A percentile compares a stretch with the other conserved stretches of the same genome.
These are phyloP conservation scores for Rutidosis leptorrhynchoides DNA, from an alignment of 129 eudicot genomes.

Conservation along the genomic window DNA sequence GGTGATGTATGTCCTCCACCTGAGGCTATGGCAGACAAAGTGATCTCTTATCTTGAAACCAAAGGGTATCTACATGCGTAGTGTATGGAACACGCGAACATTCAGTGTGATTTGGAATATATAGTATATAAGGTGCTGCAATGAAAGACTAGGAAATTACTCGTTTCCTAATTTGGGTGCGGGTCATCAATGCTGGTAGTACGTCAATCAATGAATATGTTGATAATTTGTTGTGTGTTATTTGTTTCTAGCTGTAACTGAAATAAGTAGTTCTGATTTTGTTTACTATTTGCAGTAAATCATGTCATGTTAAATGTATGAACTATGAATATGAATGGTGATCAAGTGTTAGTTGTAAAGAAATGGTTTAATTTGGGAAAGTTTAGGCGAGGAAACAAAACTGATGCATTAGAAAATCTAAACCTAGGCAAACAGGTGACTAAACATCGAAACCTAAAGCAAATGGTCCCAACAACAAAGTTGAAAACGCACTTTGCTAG, in stretches of 20 bases:
- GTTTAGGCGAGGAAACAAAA: no score
- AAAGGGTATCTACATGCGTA: conserved; percentile 74
- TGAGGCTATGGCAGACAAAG: conserved; percentile 56
- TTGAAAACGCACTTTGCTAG: no score
- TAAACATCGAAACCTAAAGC: no score
- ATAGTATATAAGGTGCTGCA: conserved; percentile 1
- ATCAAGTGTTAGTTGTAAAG: background rate
- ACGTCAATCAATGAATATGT: background rate
- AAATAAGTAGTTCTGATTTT: background rate
- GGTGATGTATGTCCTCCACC: conserved; percentile 60
- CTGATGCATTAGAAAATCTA: no score
- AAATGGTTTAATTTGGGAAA: background rate
- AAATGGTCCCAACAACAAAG: no score
- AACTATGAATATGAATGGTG: no score
- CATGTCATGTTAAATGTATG: background rate
- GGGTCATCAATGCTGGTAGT: conserved; percentile 3
- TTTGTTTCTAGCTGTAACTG: background rate
- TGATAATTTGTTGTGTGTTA: conserved; percentile 8
- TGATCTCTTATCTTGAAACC: conserved; percentile 64
- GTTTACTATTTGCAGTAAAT: background rate
- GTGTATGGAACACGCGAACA: background rate
- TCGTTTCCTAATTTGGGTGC: conserved; percentile 29
- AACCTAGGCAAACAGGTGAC: no score
- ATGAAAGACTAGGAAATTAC: conserved; percentile 36
- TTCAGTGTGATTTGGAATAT: background rate